A percentile compares a stretch with the other conserved stretches of the same genome.
phyloP scores from a whole-genome alignment of 108 stramenopile genomes.

The Nannochloropsis granulata region DNA sequence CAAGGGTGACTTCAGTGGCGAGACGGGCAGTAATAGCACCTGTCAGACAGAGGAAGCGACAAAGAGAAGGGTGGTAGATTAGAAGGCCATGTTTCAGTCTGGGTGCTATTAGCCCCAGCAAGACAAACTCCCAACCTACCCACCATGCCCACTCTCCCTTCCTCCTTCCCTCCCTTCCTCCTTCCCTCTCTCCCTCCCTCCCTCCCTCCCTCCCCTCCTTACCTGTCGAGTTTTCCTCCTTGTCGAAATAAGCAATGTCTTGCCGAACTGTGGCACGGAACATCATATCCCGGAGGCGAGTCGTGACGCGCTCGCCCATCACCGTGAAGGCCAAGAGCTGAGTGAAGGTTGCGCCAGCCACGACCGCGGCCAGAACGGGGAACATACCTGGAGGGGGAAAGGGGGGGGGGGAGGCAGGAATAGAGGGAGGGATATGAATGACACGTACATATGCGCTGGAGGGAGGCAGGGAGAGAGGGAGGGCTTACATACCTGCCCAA shows the following conservation, averaged over 20 bases:
- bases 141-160: neutral
- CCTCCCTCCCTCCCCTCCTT: neutral
- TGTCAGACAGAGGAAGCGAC: neutral
- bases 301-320: slow-evolving; percentile 33
- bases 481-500: neutral
- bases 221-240: neutral
- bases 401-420: neutral
- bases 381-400: slow-evolving; percentile 5
- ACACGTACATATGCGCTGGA: neutral
- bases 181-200: neutral
- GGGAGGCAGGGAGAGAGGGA: neutral
- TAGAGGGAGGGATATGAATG: neutral
- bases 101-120: too few relatives aligned
- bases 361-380: slow-evolving; percentile 17
- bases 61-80: neutral
- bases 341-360: slow-evolving; percentile 2
- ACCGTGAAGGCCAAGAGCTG: slow-evolving; percentile 23
- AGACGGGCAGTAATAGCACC: slow-evolving; percentile 11
- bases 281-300: slow-evolving; percentile 16
- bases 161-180: neutral
- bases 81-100: too few relatives aligned
- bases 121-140: too few relatives aligned
- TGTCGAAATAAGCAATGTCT: neutral
- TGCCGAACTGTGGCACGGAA: slow-evolving; percentile 23
- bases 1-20: slow-evolving; percentile 4